Conservation (phyloP, 768 basidiomycete genomes). For the Tulasnella calospora region DNA sequence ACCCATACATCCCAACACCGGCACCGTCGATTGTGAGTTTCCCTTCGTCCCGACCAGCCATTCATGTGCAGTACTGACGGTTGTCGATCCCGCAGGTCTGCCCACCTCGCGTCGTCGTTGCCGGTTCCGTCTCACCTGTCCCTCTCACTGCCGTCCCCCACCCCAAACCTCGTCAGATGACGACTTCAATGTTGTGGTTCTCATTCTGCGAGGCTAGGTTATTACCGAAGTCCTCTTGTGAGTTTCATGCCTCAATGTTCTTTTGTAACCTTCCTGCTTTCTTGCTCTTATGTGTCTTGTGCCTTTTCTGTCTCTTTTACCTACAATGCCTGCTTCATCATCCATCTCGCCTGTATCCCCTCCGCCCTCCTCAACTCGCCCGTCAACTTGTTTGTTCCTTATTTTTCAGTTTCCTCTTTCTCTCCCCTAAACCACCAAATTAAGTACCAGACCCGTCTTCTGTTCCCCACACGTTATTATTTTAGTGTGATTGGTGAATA, state of each 20-base stretch:
- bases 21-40: neutral
- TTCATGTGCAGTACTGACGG: neutral
- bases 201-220: neutral
- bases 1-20: neutral
- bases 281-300: neutral
- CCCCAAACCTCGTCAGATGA: neutral
- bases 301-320: neutral
- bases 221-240: neutral
- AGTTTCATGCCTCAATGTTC: neutral
- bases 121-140: neutral
- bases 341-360: neutral
- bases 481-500: neutral
- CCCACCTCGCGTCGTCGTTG: neutral
- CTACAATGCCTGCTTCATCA: neutral
- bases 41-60: neutral
- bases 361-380: neutral
- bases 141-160: neutral
- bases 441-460: neutral
- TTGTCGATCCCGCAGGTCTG: neutral
- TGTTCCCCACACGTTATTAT: neutral
- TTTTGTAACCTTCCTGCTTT: neutral
- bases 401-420: neutral
- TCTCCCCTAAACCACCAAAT: neutral
- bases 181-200: neutral
- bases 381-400: neutral